A percentile compares a stretch with the other conserved stretches of the same genome.
Evolutionary conservation across 2,329 filamentous ascomycete species (phyloP).

Genomic region (Penicillium griseofulvum): DNA sequence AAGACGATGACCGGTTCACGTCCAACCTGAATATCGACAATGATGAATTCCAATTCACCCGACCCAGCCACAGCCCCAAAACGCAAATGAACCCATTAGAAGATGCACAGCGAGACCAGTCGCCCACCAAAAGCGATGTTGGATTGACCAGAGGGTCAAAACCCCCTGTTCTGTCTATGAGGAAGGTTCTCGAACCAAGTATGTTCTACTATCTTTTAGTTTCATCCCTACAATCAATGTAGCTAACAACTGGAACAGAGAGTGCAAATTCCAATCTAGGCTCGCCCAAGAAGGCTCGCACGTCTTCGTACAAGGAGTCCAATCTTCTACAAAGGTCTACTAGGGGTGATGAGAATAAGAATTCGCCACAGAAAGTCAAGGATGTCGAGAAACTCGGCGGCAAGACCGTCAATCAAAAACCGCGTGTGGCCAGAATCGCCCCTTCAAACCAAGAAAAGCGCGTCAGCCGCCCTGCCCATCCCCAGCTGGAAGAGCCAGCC

Average conservation of each 20-base stretch:
- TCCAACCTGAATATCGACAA: constrained; percentile 17
- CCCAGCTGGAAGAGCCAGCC: constrained; percentile 9
- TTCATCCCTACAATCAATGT: not conserved
- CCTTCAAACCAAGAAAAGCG: constrained; percentile 16
- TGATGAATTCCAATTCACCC: constrained; percentile 37
- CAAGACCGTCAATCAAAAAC: constrained; percentile 7
- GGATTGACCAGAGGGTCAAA: constrained; percentile 16
- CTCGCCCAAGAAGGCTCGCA: constrained; percentile 30
- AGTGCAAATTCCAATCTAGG: constrained; percentile 49
- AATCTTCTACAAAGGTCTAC: constrained; percentile 12
- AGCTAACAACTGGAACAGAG: constrained; percentile 38
- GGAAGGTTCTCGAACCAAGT: constrained; percentile 46
- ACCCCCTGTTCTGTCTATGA: constrained; percentile 17
- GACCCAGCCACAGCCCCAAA: constrained; percentile 23
- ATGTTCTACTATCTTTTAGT: constrained; percentile 19
- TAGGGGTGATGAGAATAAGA: constrained; percentile 15
- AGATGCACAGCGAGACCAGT: constrained; percentile 8
- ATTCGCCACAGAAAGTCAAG: constrained; percentile 17
- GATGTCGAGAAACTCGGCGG: constrained; percentile 6
- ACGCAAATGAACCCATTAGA: constrained; percentile 10
- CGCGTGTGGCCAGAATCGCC: constrained; percentile 8
- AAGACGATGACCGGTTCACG: constrained; percentile 46
- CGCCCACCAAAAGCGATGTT: constrained; percentile 17
- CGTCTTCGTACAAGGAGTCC: constrained; percentile 13
- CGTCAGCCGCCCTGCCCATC: constrained; percentile 4